Percentiles rank a stretch among this genome's conserved stretches.
These are phyloP conservation scores for Cyberlindnera sargentensis DNA, from an alignment of 805 yeast species.

Conservation along the genomic window DNA sequence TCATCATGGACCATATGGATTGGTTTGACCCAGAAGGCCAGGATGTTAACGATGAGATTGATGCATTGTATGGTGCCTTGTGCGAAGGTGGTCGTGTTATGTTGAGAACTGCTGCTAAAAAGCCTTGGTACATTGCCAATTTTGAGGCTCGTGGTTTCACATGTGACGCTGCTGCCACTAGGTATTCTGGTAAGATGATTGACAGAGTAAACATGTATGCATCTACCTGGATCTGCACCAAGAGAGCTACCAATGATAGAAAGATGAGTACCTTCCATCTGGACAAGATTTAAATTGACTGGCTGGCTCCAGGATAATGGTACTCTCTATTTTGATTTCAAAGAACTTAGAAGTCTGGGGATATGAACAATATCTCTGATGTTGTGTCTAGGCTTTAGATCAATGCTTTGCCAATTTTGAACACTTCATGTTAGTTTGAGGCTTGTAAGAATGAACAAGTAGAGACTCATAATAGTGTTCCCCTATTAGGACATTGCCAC, in stretches of 20 bases:
- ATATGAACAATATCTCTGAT: no score
- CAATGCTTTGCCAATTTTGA: no score
- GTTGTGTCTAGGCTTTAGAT: no score
- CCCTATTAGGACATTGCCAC: no score
- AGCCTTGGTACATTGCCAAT: slow-evolving; percentile 71
- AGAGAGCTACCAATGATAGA: slow-evolving; percentile 21
- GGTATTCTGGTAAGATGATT: slow-evolving; percentile 57
- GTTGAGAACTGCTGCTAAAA: slow-evolving; percentile 64
- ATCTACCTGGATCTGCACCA: slow-evolving; percentile 79
- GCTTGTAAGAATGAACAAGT: no score
- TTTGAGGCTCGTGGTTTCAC: slow-evolving; percentile 63
- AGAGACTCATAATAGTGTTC: no score
- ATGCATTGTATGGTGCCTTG: slow-evolving; percentile 55
- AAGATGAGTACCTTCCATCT: slow-evolving; percentile 23
- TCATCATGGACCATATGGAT: slow-evolving; percentile 90
- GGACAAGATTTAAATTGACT: slow-evolving; percentile 4
- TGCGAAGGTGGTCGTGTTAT: slow-evolving; percentile 66
- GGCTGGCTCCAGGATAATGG: not conserved
- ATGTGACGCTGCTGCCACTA: slow-evolving; percentile 63
- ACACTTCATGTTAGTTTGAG: no score
- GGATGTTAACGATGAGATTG: slow-evolving; percentile 62
- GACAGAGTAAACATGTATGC: slow-evolving; percentile 87
- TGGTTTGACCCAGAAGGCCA: slow-evolving; percentile 68
- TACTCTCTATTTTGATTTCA: not conserved
- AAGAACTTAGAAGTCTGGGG: no score